phyloP scores from a whole-genome alignment of 2,329 filamentous ascomycete species.

The Aspergillus melleus region DNA sequence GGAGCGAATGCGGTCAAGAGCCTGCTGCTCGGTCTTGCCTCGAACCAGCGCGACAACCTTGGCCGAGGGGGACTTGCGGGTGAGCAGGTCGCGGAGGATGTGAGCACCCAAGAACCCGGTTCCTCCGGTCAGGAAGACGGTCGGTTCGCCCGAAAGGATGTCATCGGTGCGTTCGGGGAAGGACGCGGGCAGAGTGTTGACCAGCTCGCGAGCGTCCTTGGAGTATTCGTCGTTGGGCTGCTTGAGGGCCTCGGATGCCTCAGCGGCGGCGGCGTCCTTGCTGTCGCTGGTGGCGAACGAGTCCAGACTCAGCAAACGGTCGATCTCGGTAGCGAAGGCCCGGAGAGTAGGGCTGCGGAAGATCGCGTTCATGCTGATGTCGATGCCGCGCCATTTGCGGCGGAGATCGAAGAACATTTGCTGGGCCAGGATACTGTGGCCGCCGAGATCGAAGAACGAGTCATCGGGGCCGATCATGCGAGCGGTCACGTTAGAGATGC shows the following conservation, averaged over 20 bases:
- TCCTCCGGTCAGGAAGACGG: conserved; percentile 81
- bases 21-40: conserved; percentile 61
- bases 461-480: conserved; percentile 65
- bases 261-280: conserved; percentile 45
- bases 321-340: conserved; percentile 58
- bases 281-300: conserved; percentile 45
- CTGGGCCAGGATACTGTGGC: conserved; percentile 78
- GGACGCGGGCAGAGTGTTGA: conserved; percentile 49
- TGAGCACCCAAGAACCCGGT: conserved; percentile 89
- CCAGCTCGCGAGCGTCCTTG: conserved; percentile 50
- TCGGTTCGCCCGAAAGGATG: conserved; percentile 45
- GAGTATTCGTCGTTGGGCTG: conserved; percentile 51
- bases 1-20: conserved; percentile 63
- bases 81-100: conserved; percentile 72
- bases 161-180: conserved; percentile 38
- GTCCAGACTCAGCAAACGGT: conserved; percentile 50
- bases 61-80: conserved; percentile 54
- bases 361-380: conserved; percentile 70
- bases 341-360: conserved; percentile 66
- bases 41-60: conserved; percentile 76
- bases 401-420: conserved; percentile 73
- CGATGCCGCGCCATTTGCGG: conserved; percentile 59
- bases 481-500: conserved; percentile 66
- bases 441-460: conserved; percentile 76
- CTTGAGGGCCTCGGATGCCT: conserved; percentile 25